Evolutionary conservation across 805 yeast genomes (phyloP).

Genomic region (Alloascoidea africana): DNA sequence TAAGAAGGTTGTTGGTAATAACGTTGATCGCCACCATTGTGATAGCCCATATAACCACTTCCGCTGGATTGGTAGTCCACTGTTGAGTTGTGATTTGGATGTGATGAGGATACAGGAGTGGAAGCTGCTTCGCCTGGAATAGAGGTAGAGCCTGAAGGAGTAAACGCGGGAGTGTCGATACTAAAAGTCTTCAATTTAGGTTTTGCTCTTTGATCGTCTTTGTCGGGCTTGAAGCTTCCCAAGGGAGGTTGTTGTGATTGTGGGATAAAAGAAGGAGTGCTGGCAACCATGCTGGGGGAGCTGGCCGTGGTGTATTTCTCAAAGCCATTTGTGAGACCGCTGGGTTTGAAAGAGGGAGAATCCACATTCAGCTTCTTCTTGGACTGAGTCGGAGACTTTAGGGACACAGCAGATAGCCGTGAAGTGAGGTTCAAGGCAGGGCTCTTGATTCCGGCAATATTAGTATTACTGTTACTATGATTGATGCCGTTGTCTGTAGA

Average conservation of each 20-base stretch:
- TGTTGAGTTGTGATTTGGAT: constrained; percentile 5
- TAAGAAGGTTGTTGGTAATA: constrained; percentile 17
- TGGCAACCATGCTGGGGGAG: constrained; percentile 24
- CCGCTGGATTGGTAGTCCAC: constrained; percentile 14
- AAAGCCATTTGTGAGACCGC: constrained; percentile 5
- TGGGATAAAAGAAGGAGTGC: constrained; percentile 17
- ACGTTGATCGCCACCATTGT: too few relatives aligned
- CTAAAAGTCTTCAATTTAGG: constrained; percentile 23
- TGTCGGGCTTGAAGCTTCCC: neutral
- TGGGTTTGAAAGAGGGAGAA: constrained; percentile 40
- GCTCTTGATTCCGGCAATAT: too few relatives aligned
- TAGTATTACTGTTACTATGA: too few relatives aligned
- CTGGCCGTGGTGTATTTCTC: constrained; percentile 6
- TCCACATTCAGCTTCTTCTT: constrained; percentile 38
- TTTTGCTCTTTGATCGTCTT: constrained; percentile 6
- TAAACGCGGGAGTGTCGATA: constrained; percentile 30
- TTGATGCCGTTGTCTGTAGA: too few relatives aligned
- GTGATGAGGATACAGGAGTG: neutral
- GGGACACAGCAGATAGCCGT: neutral
- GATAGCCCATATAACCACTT: too few relatives aligned
- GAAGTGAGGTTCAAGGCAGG: neutral
- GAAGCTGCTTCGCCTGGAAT: neutral
- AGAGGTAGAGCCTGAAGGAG: constrained; percentile 17
- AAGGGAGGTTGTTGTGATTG: constrained; percentile 21
- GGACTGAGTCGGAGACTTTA: constrained; percentile 7